Conservation (phyloP, 176 grass and related monocot genomes). For the Poa annua region DNA sequence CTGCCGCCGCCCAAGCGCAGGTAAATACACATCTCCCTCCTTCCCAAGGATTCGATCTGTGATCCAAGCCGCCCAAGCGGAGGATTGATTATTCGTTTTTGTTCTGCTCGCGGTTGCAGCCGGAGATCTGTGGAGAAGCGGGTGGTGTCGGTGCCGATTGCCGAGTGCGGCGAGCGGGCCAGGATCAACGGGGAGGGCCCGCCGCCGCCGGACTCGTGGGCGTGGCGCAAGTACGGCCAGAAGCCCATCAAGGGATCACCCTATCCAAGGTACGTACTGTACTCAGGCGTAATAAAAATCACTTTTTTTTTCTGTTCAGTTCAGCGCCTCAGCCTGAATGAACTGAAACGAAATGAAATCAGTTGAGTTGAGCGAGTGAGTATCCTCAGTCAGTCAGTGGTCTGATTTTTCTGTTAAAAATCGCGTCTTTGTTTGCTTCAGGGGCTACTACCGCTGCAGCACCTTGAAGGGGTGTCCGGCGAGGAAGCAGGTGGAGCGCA, state of each 20-base stretch:
- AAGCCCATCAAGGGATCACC: slow-evolving; percentile 99
- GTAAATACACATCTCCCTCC: slow-evolving; percentile 32
- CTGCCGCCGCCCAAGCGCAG: slow-evolving; percentile 74
- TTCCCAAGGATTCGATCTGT: too few relatives aligned
- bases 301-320: too few relatives aligned
- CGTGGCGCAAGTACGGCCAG: slow-evolving; percentile 99
- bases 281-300: too few relatives aligned
- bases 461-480: slow-evolving; percentile 93
- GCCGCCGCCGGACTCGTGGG: slow-evolving; percentile 96
- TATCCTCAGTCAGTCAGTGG: not conserved
- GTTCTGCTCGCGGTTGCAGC: slow-evolving; percentile 38
- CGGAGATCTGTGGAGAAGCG: slow-evolving; percentile 91
- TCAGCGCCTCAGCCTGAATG: not conserved
- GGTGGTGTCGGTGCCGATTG: slow-evolving; percentile 78
- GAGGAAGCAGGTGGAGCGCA: slow-evolving; percentile 93
- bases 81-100: not conserved
- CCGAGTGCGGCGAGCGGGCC: slow-evolving; percentile 61
- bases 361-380: not conserved
- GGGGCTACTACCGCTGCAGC: slow-evolving; percentile 94
- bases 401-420: not conserved
- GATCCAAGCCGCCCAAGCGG: too few relatives aligned
- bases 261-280: slow-evolving; percentile 84
- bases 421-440: not conserved
- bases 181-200: slow-evolving; percentile 73
- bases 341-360: not conserved